Base-by-base conservation (phyloP, 306 rosid species). In the Prunus davidiana region DNA sequence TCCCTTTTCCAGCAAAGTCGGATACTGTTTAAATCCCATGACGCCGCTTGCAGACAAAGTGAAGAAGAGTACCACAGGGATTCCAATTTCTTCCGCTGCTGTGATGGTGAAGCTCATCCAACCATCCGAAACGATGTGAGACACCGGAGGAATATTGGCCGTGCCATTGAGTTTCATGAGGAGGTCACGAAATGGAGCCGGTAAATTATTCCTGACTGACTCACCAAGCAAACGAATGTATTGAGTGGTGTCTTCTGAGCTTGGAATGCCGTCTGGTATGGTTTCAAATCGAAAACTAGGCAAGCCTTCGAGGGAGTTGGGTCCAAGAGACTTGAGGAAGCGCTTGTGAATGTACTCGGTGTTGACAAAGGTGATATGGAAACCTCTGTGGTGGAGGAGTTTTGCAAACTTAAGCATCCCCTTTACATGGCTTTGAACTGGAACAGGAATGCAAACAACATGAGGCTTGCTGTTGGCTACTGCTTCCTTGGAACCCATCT, bases 351-450 rank as follows among this genome's bases (percentile, higher is more conserved):
- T 76, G 57, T 66, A 76, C 46, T 76, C 73, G 0, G 73, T 65
- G 66, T 52, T 76, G 38, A 76, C 73, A 65, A 76, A 52, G 66
- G 79, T 76, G 20, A 76, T 54, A 43, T 51, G 20, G 5, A 51
- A 2, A 51, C 56, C 56, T 51, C 56, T 16, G 0, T 51, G 56
- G 3, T 51, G 56, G 56, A 51, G 56, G 56, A 51, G 56, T 51
- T 51, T 51, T 6, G 10, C 56, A 15, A 51, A 51, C 19, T 51
- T 51, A 19, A 51, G 56, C 56, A 51, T 51, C 6, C n/a, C 56
- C 20, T 51, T 51, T 51, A 51, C 5, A 19, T 51, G 56, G 56
- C 20, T 51, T 51, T 51, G 56, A 51, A 16, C 56, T 51, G 56
- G 56, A 51, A 51, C 5, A 51, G 56, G 56, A 19, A 51, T 51